These are phyloP conservation scores for Luffa acutangula DNA, from an alignment of 306 rosid species.

Conservation along the genomic window DNA sequence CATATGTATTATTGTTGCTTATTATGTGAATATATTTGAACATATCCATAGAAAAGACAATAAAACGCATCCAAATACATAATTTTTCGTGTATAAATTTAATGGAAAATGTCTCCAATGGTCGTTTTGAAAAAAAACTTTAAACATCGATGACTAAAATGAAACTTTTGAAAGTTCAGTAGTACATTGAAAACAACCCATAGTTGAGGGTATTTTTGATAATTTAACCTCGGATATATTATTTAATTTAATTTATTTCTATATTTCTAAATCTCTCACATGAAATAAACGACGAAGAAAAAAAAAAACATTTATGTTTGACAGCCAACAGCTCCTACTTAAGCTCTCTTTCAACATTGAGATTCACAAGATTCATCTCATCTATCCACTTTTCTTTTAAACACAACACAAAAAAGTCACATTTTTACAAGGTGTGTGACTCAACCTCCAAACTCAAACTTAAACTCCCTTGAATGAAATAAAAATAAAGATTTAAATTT, in stretches of 20 bases:
- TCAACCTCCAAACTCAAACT: not conserved
- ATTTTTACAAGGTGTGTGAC: not conserved
- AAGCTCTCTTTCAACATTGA: not conserved
- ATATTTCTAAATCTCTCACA: not conserved
- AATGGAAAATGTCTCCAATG: no score
- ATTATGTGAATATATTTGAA: no score
- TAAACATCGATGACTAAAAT: no score
- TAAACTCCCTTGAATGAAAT: not conserved
- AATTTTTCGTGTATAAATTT: no score
- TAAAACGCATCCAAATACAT: no score
- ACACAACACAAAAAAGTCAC: not conserved
- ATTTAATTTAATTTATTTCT: not conserved
- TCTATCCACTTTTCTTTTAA: not conserved
- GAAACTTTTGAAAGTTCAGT: no score
- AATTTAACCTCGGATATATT: not conserved
- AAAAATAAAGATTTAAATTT: not conserved
- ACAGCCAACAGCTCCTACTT: not conserved
- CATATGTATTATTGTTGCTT: no score
- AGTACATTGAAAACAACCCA: no score
- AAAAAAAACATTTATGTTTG: not conserved
- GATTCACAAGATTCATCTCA: not conserved
- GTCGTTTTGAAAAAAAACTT: no score
- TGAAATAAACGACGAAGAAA: not conserved
- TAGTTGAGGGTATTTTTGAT: no score
- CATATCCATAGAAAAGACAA: no score